Percentiles rank a stretch among this genome's conserved stretches.
phyloP scores from a whole-genome alignment of 2,329 filamentous ascomycete species.

The Curvularia lunata region DNA sequence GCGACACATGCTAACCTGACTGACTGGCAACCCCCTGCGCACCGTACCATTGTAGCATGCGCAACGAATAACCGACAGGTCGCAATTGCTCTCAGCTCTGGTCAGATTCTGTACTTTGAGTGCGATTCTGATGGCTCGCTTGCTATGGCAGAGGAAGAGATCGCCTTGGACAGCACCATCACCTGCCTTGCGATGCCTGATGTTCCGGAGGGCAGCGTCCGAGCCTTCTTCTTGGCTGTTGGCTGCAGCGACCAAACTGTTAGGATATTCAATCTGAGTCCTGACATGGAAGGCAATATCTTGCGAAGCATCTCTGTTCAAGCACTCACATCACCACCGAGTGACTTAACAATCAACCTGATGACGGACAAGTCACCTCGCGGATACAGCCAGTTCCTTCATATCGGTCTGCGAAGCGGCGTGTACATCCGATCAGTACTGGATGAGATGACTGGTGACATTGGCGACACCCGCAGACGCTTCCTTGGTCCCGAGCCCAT shows the following conservation, averaged over 20 bases:
- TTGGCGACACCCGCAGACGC: slow-evolving; percentile 92
- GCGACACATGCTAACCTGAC: slow-evolving; percentile 69
- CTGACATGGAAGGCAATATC: slow-evolving; percentile 71
- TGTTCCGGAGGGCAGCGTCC: slow-evolving; percentile 84
- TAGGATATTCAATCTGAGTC: slow-evolving; percentile 86
- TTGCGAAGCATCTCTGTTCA: slow-evolving; percentile 94
- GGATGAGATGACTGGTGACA: slow-evolving; percentile 92
- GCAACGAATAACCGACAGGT: slow-evolving; percentile 94
- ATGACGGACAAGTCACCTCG: slow-evolving; percentile 95
- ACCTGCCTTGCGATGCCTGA: slow-evolving; percentile 93
- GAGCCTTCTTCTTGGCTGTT: slow-evolving; percentile 93
- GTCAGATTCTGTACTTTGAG: slow-evolving; percentile 97
- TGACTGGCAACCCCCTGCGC: slow-evolving; percentile 91
- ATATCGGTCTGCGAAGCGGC: slow-evolving; percentile 94
- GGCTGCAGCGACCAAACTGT: slow-evolving; percentile 97
- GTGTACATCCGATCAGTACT: slow-evolving; percentile 95
- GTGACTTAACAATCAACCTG: slow-evolving; percentile 85
- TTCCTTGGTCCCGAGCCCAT: slow-evolving; percentile 92
- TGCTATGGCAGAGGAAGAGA: slow-evolving; percentile 91
- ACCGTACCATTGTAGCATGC: slow-evolving; percentile 93
- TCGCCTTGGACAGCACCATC: slow-evolving; percentile 93
- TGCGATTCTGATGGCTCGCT: slow-evolving; percentile 91
- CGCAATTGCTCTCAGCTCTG: slow-evolving; percentile 89
- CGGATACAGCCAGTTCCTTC: slow-evolving; percentile 86
- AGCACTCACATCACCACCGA: slow-evolving; percentile 87